Conservation (phyloP, 768 basidiomycete species). For the Rhizopogon salebrosus region DNA sequence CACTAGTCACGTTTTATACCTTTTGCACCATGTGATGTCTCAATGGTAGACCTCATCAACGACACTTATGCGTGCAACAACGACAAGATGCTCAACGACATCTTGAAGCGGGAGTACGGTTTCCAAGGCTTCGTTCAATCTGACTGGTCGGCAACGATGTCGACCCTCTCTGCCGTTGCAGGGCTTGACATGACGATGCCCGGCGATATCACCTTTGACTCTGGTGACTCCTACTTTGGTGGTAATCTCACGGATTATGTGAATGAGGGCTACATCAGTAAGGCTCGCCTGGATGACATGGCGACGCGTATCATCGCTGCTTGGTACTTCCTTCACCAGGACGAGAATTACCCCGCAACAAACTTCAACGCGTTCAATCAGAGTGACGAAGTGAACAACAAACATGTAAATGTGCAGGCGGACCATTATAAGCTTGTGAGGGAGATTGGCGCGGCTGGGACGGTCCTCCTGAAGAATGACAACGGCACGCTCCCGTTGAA, state of each 20-base stretch:
- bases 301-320: conserved; percentile 71
- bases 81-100: conserved; percentile 60
- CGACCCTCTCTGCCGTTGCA: conserved; percentile 53
- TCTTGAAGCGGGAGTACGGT: conserved; percentile 71
- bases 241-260: conserved; percentile 64
- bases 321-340: conserved; percentile 64
- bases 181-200: conserved; percentile 79
- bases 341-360: conserved; percentile 50
- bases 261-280: conserved; percentile 64
- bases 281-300: conserved; percentile 71
- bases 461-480: conserved; percentile 73
- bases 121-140: conserved; percentile 80
- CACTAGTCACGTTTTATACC: conserved; percentile 2
- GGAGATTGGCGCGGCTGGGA: conserved; percentile 68
- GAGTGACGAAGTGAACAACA: conserved; percentile 48
- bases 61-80: conserved; percentile 75
- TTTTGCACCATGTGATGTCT: conserved; percentile 1
- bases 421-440: conserved; percentile 66
- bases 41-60: conserved; percentile 51
- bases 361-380: conserved; percentile 69
- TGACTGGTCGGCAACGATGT: conserved; percentile 66
- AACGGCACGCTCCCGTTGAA: conserved; percentile 49
- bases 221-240: conserved; percentile 58
- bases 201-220: conserved; percentile 47
- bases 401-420: conserved; percentile 61